phyloP scores from a whole-genome alignment of 805 yeast genomes.

The Zygoascus ofunaensis region DNA sequence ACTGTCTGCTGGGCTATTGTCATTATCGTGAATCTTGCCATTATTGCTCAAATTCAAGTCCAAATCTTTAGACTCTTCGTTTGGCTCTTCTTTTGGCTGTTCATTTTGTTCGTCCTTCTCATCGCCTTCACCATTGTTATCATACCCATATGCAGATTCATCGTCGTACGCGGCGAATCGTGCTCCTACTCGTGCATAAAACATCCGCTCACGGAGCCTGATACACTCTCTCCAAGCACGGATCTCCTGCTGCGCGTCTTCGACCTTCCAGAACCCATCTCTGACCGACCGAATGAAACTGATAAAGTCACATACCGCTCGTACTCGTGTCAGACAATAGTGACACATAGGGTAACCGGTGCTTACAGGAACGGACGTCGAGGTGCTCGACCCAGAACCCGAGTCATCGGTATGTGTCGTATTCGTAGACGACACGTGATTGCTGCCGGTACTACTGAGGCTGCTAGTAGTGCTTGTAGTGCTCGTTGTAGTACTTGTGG shows the following conservation, averaged over 20 bases:
- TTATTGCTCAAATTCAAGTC: not conserved
- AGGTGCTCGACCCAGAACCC: not conserved
- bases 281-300: slow-evolving; percentile 62
- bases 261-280: slow-evolving; percentile 51
- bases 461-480: not conserved
- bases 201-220: slow-evolving; percentile 60
- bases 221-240: slow-evolving; percentile 58
- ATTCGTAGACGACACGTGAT: not conserved
- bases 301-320: slow-evolving; percentile 76
- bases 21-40: not conserved
- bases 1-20: not conserved
- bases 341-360: slow-evolving; percentile 62
- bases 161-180: slow-evolving; percentile 6
- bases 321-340: slow-evolving; percentile 66
- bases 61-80: not conserved
- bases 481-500: not conserved
- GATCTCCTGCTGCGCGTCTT: slow-evolving; percentile 31
- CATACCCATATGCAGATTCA: not conserved
- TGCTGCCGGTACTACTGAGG: slow-evolving; percentile 4
- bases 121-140: not conserved
- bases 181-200: slow-evolving; percentile 74
- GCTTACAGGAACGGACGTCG: slow-evolving; percentile 22
- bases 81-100: not conserved
- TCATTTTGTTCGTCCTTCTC: not conserved
- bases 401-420: too few species aligned